phyloP scores from a whole-genome alignment of 1,284 basidiomycete genomes.

The Butyriboletus appendiculatus region DNA sequence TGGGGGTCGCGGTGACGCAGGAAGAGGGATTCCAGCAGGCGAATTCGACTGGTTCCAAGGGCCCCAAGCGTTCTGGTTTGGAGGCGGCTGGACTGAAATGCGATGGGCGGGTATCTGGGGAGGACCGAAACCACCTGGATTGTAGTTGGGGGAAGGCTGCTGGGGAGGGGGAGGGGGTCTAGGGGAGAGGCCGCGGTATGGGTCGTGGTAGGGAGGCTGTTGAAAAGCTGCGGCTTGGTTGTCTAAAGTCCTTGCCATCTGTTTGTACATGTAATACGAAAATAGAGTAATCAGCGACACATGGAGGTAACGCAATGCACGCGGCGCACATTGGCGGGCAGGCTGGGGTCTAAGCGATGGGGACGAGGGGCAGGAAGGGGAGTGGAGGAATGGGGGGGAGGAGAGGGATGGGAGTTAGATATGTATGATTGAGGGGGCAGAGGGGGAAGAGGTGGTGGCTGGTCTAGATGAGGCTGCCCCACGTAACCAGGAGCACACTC shows the following conservation, averaged over 20 bases:
- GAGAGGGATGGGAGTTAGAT: constrained; percentile 19
- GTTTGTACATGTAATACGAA: constrained; percentile 28
- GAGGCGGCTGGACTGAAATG: constrained; percentile 19
- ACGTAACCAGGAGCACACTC: constrained; percentile 7
- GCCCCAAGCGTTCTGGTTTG: constrained; percentile 13
- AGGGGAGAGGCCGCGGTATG: constrained; percentile 24
- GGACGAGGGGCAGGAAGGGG: constrained; percentile 71
- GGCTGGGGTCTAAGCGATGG: constrained; percentile 58
- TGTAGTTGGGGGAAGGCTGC: constrained; percentile 13
- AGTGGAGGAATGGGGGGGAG: constrained; percentile 33
- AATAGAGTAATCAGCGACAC: constrained; percentile 17
- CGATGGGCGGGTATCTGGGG: constrained; percentile 11
- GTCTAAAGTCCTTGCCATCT: constrained; percentile 69
- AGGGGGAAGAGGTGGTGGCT: constrained; percentile 45
- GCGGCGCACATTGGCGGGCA: constrained; percentile 60
- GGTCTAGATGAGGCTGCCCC: constrained; percentile 9
- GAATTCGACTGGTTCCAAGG: constrained; percentile 13
- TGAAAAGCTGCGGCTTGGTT: constrained; percentile 38
- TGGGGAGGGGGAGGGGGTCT: constrained; percentile 22
- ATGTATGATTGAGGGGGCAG: constrained; percentile 38
- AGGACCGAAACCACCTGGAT: constrained; percentile 13
- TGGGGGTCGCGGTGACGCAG: constrained; percentile 26
- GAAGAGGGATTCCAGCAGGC: constrained; percentile 20
- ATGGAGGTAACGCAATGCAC: constrained; percentile 12
- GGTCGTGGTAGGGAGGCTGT: constrained; percentile 18